Percentiles rank a stretch among this genome's conserved stretches.
Conservation (phyloP, 2,329 filamentous ascomycete genomes). For the Cadophora gregata region DNA sequence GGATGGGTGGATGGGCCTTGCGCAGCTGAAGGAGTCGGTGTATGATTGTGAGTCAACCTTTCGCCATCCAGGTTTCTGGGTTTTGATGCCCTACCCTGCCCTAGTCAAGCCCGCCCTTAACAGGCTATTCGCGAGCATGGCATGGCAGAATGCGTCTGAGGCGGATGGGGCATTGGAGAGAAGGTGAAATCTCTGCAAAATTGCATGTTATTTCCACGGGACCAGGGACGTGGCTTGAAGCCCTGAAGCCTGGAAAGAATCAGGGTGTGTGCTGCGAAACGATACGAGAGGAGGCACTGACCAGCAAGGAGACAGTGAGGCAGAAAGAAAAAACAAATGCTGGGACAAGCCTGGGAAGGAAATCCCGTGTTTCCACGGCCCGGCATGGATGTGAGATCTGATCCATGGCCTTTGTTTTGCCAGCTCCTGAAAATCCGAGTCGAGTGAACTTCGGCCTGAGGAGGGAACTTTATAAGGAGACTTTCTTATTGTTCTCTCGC, state of each 20-base stretch:
- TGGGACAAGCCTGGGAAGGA: not conserved
- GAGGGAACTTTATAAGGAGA: not conserved
- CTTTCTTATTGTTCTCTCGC: constrained; percentile 10
- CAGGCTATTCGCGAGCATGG: constrained; percentile 15
- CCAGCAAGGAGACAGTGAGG: not conserved
- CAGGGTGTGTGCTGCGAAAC: not conserved
- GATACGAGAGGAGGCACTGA: not conserved
- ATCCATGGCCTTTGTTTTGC: not conserved
- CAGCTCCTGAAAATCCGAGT: not conserved
- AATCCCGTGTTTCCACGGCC: constrained; percentile 7
- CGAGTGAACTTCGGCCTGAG: not conserved
- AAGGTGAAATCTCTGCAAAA: constrained; percentile 38
- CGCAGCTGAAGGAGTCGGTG: constrained; percentile 10
- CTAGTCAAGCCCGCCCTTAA: not conserved
- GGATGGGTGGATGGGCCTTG: not conserved
- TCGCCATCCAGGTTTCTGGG: not conserved
- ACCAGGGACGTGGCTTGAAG: constrained; percentile 27
- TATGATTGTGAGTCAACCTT: constrained; percentile 3
- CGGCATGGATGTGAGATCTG: not conserved
- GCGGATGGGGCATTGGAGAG: constrained; percentile 12
- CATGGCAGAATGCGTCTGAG: constrained; percentile 10
- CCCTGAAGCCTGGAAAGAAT: not conserved
- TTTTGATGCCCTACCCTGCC: constrained; percentile 11
- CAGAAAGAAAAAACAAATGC: not conserved
- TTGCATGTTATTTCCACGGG: constrained; percentile 14